Percentiles rank a stretch among this genome's conserved stretches.
Evolutionary conservation across 2,329 filamentous ascomycete genomes (phyloP).

Genomic region (Ascochyta pisi): DNA sequence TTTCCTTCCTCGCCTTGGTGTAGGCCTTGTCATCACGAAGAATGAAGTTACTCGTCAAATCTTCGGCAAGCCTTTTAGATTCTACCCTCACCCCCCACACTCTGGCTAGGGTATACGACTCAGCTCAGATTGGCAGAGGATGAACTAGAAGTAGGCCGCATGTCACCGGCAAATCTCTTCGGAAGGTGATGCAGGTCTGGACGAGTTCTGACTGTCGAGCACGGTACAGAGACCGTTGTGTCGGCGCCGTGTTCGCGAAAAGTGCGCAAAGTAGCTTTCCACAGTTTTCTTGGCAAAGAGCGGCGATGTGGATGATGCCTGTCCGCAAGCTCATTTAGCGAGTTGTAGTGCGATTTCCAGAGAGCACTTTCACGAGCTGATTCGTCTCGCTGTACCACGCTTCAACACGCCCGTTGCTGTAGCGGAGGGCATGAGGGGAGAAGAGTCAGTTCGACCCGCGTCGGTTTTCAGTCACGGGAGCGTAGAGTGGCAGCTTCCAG

Average conservation of each 20-base stretch:
- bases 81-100: background rate
- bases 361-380: slow-evolving; percentile 38
- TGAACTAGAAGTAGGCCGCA: slow-evolving; percentile 17
- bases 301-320: slow-evolving; percentile 34
- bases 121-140: slow-evolving; percentile 5
- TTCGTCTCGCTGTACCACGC: slow-evolving; percentile 34
- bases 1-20: slow-evolving; percentile 15
- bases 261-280: slow-evolving; percentile 21
- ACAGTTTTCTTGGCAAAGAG: slow-evolving; percentile 28
- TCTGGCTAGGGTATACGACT: slow-evolving; percentile 6
- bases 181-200: slow-evolving; percentile 24
- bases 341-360: slow-evolving; percentile 28
- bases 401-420: slow-evolving; percentile 31
- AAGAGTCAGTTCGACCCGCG: slow-evolving; percentile 35
- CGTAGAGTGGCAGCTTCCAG: slow-evolving; percentile 33
- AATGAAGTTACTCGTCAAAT: slow-evolving; percentile 8
- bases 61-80: slow-evolving; percentile 2
- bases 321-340: slow-evolving; percentile 24
- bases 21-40: slow-evolving; percentile 10
- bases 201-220: slow-evolving; percentile 30
- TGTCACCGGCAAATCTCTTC: slow-evolving; percentile 24
- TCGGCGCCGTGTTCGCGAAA: slow-evolving; percentile 24
- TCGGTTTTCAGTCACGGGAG: slow-evolving; percentile 44
- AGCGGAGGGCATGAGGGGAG: slow-evolving; percentile 31
- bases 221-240: slow-evolving; percentile 25